Percentiles rank a stretch among this genome's conserved stretches.
Conservation (phyloP, 2,329 filamentous ascomycete species). For the Claviceps maximensis region DNA sequence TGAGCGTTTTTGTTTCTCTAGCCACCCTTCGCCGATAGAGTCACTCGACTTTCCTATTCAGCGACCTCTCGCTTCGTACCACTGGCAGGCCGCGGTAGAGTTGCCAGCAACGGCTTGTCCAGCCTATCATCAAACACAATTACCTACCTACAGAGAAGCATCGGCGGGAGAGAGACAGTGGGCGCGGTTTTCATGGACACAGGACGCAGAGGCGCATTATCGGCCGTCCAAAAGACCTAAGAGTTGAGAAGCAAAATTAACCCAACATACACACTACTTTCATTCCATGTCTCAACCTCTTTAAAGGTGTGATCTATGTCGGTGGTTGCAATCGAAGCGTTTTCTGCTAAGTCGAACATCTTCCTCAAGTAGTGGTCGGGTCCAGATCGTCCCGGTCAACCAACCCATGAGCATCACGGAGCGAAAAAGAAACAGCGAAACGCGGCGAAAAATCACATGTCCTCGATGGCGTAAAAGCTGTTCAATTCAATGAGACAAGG, state of each 20-base stretch:
- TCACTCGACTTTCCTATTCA: background rate
- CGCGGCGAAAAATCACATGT: background rate
- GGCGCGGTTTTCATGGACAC: slow-evolving; percentile 18
- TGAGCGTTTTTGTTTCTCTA: background rate
- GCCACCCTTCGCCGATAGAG: background rate
- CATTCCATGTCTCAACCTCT: background rate
- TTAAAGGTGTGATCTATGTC: background rate
- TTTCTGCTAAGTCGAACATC: too few species aligned
- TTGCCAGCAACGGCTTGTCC: slow-evolving; percentile 13
- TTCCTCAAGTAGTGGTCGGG: background rate
- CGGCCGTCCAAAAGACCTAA: slow-evolving; percentile 10
- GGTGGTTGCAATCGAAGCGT: background rate
- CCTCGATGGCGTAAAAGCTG: slow-evolving; percentile 15
- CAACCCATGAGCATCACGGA: background rate
- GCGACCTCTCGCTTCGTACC: background rate
- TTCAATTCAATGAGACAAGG: slow-evolving; percentile 17
- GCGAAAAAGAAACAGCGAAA: background rate
- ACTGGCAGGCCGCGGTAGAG: slow-evolving; percentile 2
- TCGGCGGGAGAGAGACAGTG: background rate
- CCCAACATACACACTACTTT: background rate
- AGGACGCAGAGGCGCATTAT: slow-evolving; percentile 15
- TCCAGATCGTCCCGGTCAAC: background rate
- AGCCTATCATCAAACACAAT: slow-evolving; percentile 15
- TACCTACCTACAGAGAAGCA: slow-evolving; percentile 19
- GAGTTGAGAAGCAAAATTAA: background rate